A percentile compares a stretch with the other conserved stretches of the same genome.
phyloP scores from a whole-genome alignment of 108 stramenopile species.

The Fragilaria radians region DNA sequence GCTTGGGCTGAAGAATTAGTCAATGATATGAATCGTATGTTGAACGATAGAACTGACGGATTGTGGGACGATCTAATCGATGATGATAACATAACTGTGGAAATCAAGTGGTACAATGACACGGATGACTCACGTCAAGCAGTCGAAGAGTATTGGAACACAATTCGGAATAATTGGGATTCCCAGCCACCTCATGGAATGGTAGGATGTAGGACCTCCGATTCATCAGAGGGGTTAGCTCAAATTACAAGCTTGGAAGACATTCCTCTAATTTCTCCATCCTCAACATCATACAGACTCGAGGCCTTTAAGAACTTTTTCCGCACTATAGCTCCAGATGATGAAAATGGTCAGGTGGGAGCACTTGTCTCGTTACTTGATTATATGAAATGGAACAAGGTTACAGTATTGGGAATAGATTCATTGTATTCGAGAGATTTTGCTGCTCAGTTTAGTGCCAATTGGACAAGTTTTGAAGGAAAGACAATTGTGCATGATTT shows the following conservation, averaged over 20 bases:
- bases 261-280: neutral
- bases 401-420: neutral
- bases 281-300: neutral
- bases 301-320: constrained; percentile 1
- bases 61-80: constrained; percentile 1
- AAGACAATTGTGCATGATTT: no score
- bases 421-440: constrained; percentile 3
- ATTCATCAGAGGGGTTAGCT: neutral
- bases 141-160: neutral
- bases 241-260: neutral
- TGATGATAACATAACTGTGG: neutral
- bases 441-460: neutral
- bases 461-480: neutral
- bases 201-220: neutral
- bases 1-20: constrained; percentile 7
- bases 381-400: neutral
- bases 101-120: neutral
- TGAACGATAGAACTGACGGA: constrained; percentile 1
- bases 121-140: neutral
- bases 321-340: neutral
- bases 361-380: neutral
- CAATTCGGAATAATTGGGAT: neutral
- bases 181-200: neutral
- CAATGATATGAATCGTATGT: neutral
- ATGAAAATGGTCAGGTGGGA: constrained; percentile 8